Base-by-base conservation (phyloP, 106 monocot genomes). In the Agapanthus africanus region DNA sequence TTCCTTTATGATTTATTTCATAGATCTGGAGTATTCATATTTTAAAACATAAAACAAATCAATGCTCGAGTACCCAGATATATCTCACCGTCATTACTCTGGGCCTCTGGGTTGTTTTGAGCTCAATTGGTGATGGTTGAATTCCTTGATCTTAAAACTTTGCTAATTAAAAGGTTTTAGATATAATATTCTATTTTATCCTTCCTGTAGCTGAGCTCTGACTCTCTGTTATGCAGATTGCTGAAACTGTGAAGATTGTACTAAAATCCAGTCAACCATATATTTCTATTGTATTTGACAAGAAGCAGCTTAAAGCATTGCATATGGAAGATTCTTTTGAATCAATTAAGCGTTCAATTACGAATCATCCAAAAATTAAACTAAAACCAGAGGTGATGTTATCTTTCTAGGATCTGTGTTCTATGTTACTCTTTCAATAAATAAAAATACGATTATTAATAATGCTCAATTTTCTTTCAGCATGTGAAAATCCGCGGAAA, bases 341-440 rank as follows among this genome's bases (percentile, higher is more conserved):
- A 1, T 65, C 87, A 44, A 87, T 97, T 21, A 79, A 77, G 37
- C 68, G 68, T 28, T 84, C 97, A 65, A 92, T 97, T 47, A 70
- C 87, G 77, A 77, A 75, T 63, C 84, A 97, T 76, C 80, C 80
- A 39, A 90, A 77, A 71, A 74, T 92, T 8, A 92, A 92, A 73
- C 57, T 89, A 73, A 92, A 87, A 79, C 41, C 74, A 67, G 82
- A 88, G 79, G 97, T 97, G 52, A 66, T 74, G 15, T 60, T 76
- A 15, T 51, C 32, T 27, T 30, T 11, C 36, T 39, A 2, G 9
- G 63, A 19, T 30, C n/a, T 61, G n/a, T 47, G 1, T n/a, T 40
- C 54, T 65, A 68, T 27, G 5, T 51, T 31, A 37, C 18, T 35
- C 50, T 40, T 68, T 59, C 21, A 0, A 23, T 47, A 21, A 13